Base-by-base conservation (phyloP, 441 rosid genomes). In the Gossypium schwendimanii region DNA sequence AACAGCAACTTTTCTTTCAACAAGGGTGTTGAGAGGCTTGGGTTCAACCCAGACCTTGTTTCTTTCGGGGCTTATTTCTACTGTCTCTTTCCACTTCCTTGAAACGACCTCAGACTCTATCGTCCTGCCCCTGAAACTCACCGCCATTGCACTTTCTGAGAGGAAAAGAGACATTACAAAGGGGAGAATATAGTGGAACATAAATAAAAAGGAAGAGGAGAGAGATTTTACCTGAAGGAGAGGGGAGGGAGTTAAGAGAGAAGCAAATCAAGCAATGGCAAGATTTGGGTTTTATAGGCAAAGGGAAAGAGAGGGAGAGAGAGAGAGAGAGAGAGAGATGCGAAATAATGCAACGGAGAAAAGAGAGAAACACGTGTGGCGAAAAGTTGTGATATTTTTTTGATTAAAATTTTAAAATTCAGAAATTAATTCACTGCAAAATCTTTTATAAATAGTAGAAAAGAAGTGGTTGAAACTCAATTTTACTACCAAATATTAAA, bases 21-120 rank as follows among this genome's bases (percentile, higher is more conserved):
- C 9, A 50, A 0, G 15, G 15, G 44, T 49, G 21, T 31, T 31
- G 33, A 31, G 6, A 31, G 33, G 33, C 33, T 77, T 52, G 69
- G 88, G 82, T 61, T 87, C 85, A 24, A 80, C 77, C 86, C 89
- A 87, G 73, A 86, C 79, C 61, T 76, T 83, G 84, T 82, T 87
- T 71, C 92, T 78, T 74, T 91, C 93, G 1, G 95, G 97, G 74
- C 94, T 86, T 21, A 70, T 77, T 28, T 84, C 84, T 23, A 75
- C 11, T 2, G 1, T 83, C 65, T 84, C 89, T 33, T 75, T 87
- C 75, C 88, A 88, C 75, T 78, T 84, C 79, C 83, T 85, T 2
- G 93, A 84, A 77, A 79, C 67, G 74, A 75, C 71, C 63, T 79
- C 83, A 68, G 76, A 76, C 79, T 81, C 61, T 23, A 28, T 23